Evolutionary conservation across 305 asterid species (phyloP).

Genomic region (Fraxinus platypoda): DNA sequence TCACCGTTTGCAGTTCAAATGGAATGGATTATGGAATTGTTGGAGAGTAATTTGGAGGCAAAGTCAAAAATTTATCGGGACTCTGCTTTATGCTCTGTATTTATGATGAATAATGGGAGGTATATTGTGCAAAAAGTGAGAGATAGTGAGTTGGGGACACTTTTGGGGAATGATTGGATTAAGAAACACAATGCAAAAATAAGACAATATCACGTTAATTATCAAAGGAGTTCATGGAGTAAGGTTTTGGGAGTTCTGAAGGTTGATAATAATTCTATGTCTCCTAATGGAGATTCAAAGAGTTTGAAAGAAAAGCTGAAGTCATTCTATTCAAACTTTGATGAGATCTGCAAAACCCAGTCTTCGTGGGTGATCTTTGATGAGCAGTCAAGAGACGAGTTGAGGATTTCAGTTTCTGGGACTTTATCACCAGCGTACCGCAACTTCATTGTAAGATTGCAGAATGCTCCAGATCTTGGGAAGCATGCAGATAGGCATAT

Average conservation of each 20-base stretch:
- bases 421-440: slow-evolving; percentile 54
- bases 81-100: slow-evolving; percentile 59
- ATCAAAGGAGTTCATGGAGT: slow-evolving; percentile 81
- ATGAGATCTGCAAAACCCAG: slow-evolving; percentile 63
- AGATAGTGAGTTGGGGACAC: slow-evolving; percentile 69
- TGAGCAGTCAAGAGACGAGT: slow-evolving; percentile 65
- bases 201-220: slow-evolving; percentile 68
- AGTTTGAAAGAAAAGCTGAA: slow-evolving; percentile 64
- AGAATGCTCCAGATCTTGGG: slow-evolving; percentile 44
- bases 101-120: slow-evolving; percentile 84
- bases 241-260: slow-evolving; percentile 67
- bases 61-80: slow-evolving; percentile 76
- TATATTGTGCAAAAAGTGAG: slow-evolving; percentile 81
- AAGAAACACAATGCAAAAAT: slow-evolving; percentile 66
- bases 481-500: slow-evolving; percentile 65
- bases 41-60: slow-evolving; percentile 87
- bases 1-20: slow-evolving; percentile 61
- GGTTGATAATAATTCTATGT: slow-evolving; percentile 40
- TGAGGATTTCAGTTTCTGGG: slow-evolving; percentile 53
- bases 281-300: slow-evolving; percentile 58
- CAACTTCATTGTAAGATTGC: slow-evolving; percentile 58
- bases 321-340: slow-evolving; percentile 67
- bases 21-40: slow-evolving; percentile 84
- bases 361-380: slow-evolving; percentile 71
- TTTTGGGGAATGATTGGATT: slow-evolving; percentile 80